A percentile compares a stretch with the other conserved stretches of the same genome.
Conservation (phyloP, 2,329 filamentous ascomycete species). For the Penicillium polonicum region DNA sequence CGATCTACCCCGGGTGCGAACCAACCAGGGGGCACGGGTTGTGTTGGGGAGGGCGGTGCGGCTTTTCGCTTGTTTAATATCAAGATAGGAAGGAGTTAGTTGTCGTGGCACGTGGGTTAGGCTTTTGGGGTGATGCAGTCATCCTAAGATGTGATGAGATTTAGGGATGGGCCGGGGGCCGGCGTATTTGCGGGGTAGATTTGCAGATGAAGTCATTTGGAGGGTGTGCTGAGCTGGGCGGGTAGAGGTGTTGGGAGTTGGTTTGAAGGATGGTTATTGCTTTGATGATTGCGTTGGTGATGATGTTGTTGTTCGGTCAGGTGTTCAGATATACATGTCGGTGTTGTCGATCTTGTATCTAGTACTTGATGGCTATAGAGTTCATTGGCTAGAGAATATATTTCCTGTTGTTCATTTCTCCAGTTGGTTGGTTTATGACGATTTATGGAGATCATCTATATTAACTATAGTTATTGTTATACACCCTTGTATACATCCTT, state of each 20-base stretch:
- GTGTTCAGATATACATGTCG: background rate
- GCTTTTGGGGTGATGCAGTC: background rate
- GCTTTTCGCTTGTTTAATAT: background rate
- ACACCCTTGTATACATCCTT: background rate
- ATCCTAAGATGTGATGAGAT: conserved; percentile 1
- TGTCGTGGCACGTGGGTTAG: background rate
- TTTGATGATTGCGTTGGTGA: background rate
- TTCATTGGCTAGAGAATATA: background rate
- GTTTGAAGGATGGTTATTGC: background rate
- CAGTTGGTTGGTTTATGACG: background rate
- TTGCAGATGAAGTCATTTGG: conserved; percentile 1
- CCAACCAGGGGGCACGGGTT: background rate
- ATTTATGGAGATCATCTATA: background rate
- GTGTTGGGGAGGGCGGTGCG: background rate
- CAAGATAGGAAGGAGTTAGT: conserved; percentile 1
- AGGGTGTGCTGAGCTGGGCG: background rate
- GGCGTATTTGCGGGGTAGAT: conserved; percentile 3
- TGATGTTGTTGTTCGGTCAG: background rate
- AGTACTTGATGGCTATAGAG: background rate
- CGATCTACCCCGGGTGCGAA: background rate
- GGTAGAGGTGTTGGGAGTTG: background rate
- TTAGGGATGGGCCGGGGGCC: background rate
- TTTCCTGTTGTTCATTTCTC: background rate
- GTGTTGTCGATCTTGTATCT: background rate
- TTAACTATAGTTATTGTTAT: too few relatives aligned